Base-by-base conservation (phyloP, 2,329 filamentous ascomycete species). In the Neurospora sp. region DNA sequence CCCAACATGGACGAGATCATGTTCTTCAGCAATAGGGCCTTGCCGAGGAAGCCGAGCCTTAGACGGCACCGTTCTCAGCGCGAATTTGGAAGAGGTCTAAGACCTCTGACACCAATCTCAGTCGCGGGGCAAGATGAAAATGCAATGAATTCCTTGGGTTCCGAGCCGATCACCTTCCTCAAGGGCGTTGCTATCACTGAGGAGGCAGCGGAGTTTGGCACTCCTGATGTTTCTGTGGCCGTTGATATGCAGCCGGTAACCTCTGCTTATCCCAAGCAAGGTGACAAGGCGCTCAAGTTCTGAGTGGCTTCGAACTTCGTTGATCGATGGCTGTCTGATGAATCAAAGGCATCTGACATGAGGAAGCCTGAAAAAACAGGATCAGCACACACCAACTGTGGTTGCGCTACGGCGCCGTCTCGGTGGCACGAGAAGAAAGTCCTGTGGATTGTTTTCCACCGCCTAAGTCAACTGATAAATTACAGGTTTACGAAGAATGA, bases 141-240 rank as follows among this genome's bases (percentile, higher is more conserved):
- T 4, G 28, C 28, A 33, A 33, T 8, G 13, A n/a, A 23, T 7
- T 43, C 40, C 23, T 40, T 68, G 43, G 33, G 62, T 38, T 67
- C 36, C 4, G 66, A 58, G 23, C 23, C 68, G 28, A n/a, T 68
- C 33, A 70, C 69, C 36, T 66, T 69, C 6, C 42, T 62, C 38
- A 43, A 66, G n/a, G 68, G 68, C 7, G 33, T 73, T 36, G 70
- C 72, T 39, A 23, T 76, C 28, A 73, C 71, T 17, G 72, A 74
- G 46, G 72, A 75, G 68, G 71, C 69, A n/a, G 67, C 69, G 38
- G 72, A 76, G 69, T 66, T 70, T n/a, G 72, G 73, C 17, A 71
- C 68, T 19, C 40, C 68, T 38, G 70, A 71, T 38, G 68, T 71
- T 68, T n/a, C 15, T 36, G 19, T 52, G 23, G 11, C 40, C 33